Evolutionary conservation across 73 alveolate genomes (phyloP).

Genomic region (Paramecium caudatum): DNA sequence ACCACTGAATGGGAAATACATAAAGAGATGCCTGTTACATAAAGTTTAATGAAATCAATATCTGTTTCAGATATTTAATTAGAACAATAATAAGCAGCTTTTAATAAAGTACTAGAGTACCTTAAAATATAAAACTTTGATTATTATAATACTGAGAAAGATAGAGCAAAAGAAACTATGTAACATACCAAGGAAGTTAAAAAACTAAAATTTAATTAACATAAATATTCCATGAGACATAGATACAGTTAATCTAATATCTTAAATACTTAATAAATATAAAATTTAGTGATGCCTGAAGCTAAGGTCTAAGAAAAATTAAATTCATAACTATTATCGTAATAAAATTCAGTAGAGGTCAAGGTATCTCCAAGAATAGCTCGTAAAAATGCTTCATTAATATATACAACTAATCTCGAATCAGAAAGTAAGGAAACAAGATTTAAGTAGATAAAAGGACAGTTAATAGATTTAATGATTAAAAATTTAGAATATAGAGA

Average conservation of each 20-base stretch:
- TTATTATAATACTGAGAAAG: conserved; percentile 20
- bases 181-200: conserved; percentile 30
- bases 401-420: neutral
- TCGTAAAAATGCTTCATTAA: neutral
- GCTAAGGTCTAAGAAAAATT: conserved; percentile 14
- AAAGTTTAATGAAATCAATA: conserved; percentile 51
- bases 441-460: neutral
- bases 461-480: conserved; percentile 34
- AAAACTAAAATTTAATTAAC: neutral
- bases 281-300: neutral
- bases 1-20: conserved; percentile 60
- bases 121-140: neutral
- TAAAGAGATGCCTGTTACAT: conserved; percentile 60
- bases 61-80: neutral
- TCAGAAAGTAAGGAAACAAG: neutral
- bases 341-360: neutral
- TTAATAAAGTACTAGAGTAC: conserved; percentile 23
- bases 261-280: neutral
- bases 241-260: neutral
- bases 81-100: neutral
- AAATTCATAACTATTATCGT: neutral
- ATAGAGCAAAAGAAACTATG: neutral
- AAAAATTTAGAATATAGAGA: conserved; percentile 56
- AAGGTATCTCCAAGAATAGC: conserved; percentile 34
- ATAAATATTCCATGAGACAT: neutral